Evolutionary conservation across 1,139 yeast species (phyloP), one percentile per base, ranked within the genome.

Genomic region (Torulaspora pretoriensis): DNA sequence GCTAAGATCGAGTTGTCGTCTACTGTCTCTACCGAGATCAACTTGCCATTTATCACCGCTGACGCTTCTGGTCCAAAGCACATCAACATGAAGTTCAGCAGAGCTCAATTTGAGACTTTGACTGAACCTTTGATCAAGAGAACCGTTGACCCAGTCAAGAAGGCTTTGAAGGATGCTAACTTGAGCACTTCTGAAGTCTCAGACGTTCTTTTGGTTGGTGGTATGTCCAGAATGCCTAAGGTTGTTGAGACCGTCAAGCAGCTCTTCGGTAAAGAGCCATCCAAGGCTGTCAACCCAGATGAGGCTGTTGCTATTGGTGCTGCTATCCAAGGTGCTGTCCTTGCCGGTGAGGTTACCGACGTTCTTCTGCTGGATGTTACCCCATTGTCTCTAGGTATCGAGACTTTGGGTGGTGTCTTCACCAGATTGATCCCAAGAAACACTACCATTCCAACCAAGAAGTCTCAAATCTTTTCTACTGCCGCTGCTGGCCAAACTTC

Each of bases 151-250:
- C 99, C 98, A 64, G 95, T 95, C 71, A 89, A 90, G 81, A 89
- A 90, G 77, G 99, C 98, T 52, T 76, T 92, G 70, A 92, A 90
- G 78, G 98, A 94, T 72, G 97, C 98, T 59, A 82, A 81, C 59
- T 75, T 92, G 68, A 62, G 83, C 55, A 80, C 96, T 47, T 83
- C 94, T 52, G 94, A 86, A 63, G 76, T 92, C 63, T 83, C 95
- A 61, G 98, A 92, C 74, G 97, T 92, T 61, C 84, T 92, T 67
- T 79, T 92, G 59, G 99, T 92, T 60, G 99, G 99, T 80, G 99
- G 99, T 83, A 92, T 90, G 98, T 85, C 97, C 54, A 88, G 99
- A 79, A 92, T 92, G 98, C 99, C 99, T 73, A 94, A 92, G 83
- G 97, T 92, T 68, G 77, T 88, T 55, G 97, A 89, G 69, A 90